phyloP scores from a whole-genome alignment of 495 filamentous ascomycete genomes.

The Aspergillus heteromorphus region DNA sequence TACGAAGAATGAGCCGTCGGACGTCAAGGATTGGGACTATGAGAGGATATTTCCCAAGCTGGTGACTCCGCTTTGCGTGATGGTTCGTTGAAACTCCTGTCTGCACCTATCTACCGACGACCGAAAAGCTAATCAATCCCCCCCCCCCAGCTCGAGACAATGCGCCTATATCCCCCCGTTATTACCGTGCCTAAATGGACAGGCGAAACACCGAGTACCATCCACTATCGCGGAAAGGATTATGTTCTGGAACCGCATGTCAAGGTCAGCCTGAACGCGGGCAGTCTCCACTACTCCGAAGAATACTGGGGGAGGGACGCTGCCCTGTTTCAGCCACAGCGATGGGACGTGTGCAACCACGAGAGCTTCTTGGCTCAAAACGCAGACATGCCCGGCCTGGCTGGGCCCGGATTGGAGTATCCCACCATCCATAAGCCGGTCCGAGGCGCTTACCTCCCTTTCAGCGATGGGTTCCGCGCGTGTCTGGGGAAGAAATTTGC shows the following conservation, averaged over 20 bases:
- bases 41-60: slow-evolving; percentile 29
- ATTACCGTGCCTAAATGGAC: slow-evolving; percentile 34
- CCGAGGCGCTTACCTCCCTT: slow-evolving; percentile 65
- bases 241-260: slow-evolving; percentile 30
- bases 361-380: slow-evolving; percentile 19
- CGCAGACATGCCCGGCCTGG: slow-evolving; percentile 6
- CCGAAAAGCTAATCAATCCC: background rate
- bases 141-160: slow-evolving; percentile 35
- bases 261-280: slow-evolving; percentile 27
- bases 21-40: slow-evolving; percentile 34
- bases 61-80: slow-evolving; percentile 25
- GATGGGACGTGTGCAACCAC: slow-evolving; percentile 23
- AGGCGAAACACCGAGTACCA: slow-evolving; percentile 5
- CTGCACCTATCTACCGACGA: background rate
- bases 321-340: slow-evolving; percentile 22
- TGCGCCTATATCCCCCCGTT: slow-evolving; percentile 38
- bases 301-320: slow-evolving; percentile 40
- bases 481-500: slow-evolving; percentile 71
- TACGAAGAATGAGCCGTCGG: slow-evolving; percentile 18
- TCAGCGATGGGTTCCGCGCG: slow-evolving; percentile 64
- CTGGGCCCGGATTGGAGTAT: slow-evolving; percentile 15
- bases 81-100: slow-evolving; percentile 20
- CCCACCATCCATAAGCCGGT: slow-evolving; percentile 50
- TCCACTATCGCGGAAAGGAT: slow-evolving; percentile 18
- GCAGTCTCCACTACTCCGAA: slow-evolving; percentile 36